Evolutionary conservation across 768 basidiomycete species (phyloP), one percentile per base, ranked within the genome.

Genomic region (Hebeloma cylindrosporum): DNA sequence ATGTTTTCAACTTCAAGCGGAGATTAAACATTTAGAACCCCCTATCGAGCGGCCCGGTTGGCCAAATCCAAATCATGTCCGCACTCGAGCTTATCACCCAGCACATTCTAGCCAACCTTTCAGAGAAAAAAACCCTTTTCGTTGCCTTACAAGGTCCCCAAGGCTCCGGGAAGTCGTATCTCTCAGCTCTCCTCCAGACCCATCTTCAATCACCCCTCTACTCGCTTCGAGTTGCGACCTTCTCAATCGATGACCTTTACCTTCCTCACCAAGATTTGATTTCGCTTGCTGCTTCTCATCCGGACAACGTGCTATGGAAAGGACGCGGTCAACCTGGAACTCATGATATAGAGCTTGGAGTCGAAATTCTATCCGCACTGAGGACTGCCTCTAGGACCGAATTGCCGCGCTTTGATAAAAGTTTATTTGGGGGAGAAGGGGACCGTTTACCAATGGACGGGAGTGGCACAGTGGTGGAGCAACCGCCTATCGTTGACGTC

Each of bases 251-350:
- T 60, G 86, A 97, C 58, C 73, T 97, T 5, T 96, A 96, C 68
- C 78, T 91, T 27, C 77, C 88, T 1, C 85, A 92, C 54, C 68
- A 70, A 1, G 75, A 61, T 0, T 75, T 94, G 27, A 62, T 67
- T 3, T 62, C 65, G 0, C 73, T 95, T 14, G 82, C 89, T 6
- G 38, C 49, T 0, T 57, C 69, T 2, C 54, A 85, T 52, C 78
- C 84, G 1, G 56, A 64, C 3, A 94, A 95, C 58, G 54, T 60
- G 17, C 71, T 97, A 2, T 74, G 92, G 60, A 70, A 74, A 5
- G 93, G 94, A 7, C 80, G 93, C n/a, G 93, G 93, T 0, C 90
- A 85, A 53, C 93, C 93, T 0, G 93, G 94, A 1, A 97, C 93
- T 6, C 93, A 97, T 60, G 94, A 97, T 59, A 62, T 89, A 22